Conservation (phyloP, 108 stramenopile species). For the Nitzschia sp. region DNA sequence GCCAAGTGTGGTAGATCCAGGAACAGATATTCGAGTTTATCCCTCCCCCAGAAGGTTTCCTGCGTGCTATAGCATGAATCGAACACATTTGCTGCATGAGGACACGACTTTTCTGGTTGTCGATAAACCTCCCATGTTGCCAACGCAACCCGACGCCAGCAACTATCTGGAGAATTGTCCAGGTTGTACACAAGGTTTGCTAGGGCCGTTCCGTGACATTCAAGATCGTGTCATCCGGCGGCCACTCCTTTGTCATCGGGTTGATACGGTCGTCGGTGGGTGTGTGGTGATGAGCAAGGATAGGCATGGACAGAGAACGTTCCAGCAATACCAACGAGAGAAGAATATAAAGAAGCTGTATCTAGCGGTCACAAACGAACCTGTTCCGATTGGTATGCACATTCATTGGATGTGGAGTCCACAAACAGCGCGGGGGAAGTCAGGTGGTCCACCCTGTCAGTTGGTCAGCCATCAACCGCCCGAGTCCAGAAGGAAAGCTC, state of each 20-base stretch:
- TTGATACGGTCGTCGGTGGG: constrained; percentile 84
- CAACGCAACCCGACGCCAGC: constrained; percentile 85
- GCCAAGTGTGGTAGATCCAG: constrained; percentile 61
- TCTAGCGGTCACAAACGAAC: constrained; percentile 71
- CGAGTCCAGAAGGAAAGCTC: constrained; percentile 66
- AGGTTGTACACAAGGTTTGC: constrained; percentile 65
- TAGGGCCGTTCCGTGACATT: constrained; percentile 82
- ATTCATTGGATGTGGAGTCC: constrained; percentile 89
- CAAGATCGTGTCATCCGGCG: constrained; percentile 52
- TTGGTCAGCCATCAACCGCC: constrained; percentile 71
- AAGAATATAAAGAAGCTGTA: constrained; percentile 85
- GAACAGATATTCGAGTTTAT: constrained; percentile 81
- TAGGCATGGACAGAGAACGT: constrained; percentile 79
- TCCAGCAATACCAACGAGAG: constrained; percentile 71
- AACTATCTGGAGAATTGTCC: constrained; percentile 87
- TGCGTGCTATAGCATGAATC: constrained; percentile 63
- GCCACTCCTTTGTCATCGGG: constrained; percentile 82
- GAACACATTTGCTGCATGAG: constrained; percentile 60
- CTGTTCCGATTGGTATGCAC: constrained; percentile 86
- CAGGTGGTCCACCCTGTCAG: constrained; percentile 84
- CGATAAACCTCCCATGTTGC: constrained; percentile 90
- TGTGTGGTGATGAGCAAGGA: constrained; percentile 89
- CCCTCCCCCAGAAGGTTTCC: constrained; percentile 80
- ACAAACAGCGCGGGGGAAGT: constrained; percentile 57
- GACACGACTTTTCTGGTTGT: constrained; percentile 88